These are phyloP conservation scores for Plasmodium adleri DNA, from an alignment of 169 alveolate species.

Conservation along the genomic window DNA sequence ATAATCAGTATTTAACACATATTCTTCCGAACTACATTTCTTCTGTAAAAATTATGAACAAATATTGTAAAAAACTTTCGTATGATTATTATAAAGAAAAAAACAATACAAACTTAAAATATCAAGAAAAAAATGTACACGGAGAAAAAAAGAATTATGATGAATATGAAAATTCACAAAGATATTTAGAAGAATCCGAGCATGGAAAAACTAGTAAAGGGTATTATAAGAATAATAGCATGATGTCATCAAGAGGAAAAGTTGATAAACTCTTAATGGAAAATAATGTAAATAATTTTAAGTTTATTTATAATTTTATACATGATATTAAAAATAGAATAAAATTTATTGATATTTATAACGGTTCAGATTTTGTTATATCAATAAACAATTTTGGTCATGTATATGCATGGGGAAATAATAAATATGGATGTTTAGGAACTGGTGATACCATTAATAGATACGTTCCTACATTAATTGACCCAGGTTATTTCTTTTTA, in stretches of 20 bases:
- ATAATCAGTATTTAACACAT: conserved; percentile 63
- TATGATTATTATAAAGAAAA: conserved; percentile 25
- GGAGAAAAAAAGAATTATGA: conserved; percentile 20
- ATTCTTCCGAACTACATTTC: conserved; percentile 55
- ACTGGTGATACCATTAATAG: conserved; percentile 70
- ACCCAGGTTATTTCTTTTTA: conserved; percentile 73
- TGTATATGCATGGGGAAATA: conserved; percentile 74
- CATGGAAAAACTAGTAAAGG: conserved; percentile 24
- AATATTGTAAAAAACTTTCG: conserved; percentile 42
- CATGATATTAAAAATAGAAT: conserved; percentile 64
- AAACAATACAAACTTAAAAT: conserved; percentile 22
- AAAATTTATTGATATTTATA: conserved; percentile 59
- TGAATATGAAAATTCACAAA: conserved; percentile 35
- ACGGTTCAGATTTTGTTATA: conserved; percentile 68
- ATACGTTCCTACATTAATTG: conserved; percentile 61
- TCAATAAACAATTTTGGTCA: conserved; percentile 73
- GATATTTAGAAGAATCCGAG: conserved; percentile 3
- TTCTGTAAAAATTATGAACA: conserved; percentile 33
- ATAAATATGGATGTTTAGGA: conserved; percentile 72
- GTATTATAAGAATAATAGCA: conserved; percentile 25
- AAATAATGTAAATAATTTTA: conserved; percentile 42
- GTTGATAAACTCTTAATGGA: conserved; percentile 35
- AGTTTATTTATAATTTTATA: conserved; percentile 68
- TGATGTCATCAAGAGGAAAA: conserved; percentile 32
- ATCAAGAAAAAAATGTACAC: conserved; percentile 14